Evolutionary conservation across 208 protist genomes (phyloP).

Genomic region (Polymyxa betae): DNA sequence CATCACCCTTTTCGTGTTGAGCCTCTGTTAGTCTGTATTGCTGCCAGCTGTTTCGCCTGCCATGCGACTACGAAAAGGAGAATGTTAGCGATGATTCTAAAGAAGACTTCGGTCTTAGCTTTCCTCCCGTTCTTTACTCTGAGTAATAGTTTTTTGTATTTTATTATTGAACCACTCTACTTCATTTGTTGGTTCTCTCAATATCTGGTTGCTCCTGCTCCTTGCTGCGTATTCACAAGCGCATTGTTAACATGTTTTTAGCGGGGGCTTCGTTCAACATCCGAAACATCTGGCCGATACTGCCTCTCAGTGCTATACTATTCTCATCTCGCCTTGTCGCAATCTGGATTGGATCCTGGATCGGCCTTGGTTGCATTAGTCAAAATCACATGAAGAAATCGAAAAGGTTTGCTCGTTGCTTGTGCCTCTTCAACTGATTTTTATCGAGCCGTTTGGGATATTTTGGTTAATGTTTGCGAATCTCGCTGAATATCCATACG

Average conservation of each 20-base stretch:
- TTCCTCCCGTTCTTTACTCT: conserved; percentile 10
- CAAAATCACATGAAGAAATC: not conserved
- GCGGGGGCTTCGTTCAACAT: not conserved
- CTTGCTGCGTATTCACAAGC: too few species aligned
- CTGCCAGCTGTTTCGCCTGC: not conserved
- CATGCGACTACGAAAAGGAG: not conserved
- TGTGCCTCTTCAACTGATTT: too few species aligned
- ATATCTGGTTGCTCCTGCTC: not conserved
- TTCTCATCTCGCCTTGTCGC: not conserved
- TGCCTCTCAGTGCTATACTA: not conserved
- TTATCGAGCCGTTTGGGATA: too few species aligned
- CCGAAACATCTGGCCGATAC: not conserved
- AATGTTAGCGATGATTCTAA: not conserved
- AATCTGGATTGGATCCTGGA: not conserved
- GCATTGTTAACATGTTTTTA: too few species aligned
- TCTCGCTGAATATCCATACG: too few species aligned
- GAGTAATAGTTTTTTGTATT: not conserved
- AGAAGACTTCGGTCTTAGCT: not conserved
- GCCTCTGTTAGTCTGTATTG: not conserved
- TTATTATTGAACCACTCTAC: too few species aligned
- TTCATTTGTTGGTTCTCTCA: not conserved
- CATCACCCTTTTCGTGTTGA: not conserved
- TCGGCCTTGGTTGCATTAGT: not conserved
- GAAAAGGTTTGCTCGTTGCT: too few species aligned
- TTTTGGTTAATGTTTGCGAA: too few species aligned